Percentiles rank a stretch among this genome's conserved stretches.
These are phyloP conservation scores for Termitomyces sp. DNA, from an alignment of 768 basidiomycete species.

Conservation along the genomic window DNA sequence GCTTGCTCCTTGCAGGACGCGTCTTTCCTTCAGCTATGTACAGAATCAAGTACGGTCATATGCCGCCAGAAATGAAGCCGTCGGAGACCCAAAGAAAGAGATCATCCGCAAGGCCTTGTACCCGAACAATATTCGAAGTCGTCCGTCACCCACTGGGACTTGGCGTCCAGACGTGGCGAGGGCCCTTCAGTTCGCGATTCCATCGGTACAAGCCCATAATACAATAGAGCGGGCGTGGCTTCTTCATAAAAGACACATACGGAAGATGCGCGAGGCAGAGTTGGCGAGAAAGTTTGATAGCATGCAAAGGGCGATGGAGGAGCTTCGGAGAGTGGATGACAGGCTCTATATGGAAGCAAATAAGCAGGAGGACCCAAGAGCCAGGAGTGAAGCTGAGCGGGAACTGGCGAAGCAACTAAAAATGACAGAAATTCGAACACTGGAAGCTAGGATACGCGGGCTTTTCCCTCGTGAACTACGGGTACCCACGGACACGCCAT, in stretches of 20 bases:
- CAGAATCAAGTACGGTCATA: slow-evolving; percentile 27
- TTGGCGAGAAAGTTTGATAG: slow-evolving; percentile 70
- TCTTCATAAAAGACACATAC: slow-evolving; percentile 69
- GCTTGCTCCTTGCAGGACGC: slow-evolving; percentile 26
- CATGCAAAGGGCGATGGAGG: slow-evolving; percentile 84
- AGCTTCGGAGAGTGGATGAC: slow-evolving; percentile 56
- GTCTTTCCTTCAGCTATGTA: slow-evolving; percentile 24
- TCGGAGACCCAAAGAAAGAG: slow-evolving; percentile 58
- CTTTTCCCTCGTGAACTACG: slow-evolving; percentile 85
- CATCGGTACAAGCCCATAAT: slow-evolving; percentile 83
- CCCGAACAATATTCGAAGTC: slow-evolving; percentile 67
- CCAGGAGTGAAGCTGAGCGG: slow-evolving; percentile 48
- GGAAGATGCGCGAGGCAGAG: slow-evolving; percentile 65
- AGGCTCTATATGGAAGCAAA: slow-evolving; percentile 67
- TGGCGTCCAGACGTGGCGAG: slow-evolving; percentile 79
- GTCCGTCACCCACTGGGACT: slow-evolving; percentile 70
- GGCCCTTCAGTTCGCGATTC: slow-evolving; percentile 78
- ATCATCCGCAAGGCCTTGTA: slow-evolving; percentile 77
- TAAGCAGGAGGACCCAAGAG: slow-evolving; percentile 67
- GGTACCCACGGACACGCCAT: slow-evolving; percentile 81
- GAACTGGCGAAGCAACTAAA: slow-evolving; percentile 57
- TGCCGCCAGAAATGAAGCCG: slow-evolving; percentile 35
- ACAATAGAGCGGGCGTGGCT: slow-evolving; percentile 91
- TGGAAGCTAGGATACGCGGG: slow-evolving; percentile 74
- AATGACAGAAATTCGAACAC: slow-evolving; percentile 58